Base-by-base conservation (phyloP, 2,329 filamentous ascomycete species). In the Diplodia seriata region DNA sequence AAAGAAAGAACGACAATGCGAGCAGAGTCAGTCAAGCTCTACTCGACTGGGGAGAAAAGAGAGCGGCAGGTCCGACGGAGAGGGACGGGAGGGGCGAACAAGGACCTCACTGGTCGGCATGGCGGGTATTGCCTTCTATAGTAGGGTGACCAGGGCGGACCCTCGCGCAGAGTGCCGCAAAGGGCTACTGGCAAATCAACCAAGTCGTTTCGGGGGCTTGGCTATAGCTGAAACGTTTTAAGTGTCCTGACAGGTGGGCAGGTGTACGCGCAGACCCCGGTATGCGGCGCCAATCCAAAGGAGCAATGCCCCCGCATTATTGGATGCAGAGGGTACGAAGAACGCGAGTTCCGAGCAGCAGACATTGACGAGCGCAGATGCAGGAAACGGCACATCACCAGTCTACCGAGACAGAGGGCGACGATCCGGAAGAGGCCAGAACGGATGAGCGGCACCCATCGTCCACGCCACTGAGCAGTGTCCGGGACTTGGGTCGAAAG, bases 181-280 rank as follows among this genome's bases (percentile, higher is more conserved):
- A 40, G 43, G 64, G 53, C 49, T 67, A 57, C 31, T 31, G 64
- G 53, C 43, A 59, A 43, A 59, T 40, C 54, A 38, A 23, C 64
- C 23, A 53, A 49, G 59, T 51, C 64, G 64, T 67, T 51, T 59
- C 64, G 55, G 49, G 26, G 55, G 36, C 54, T 56, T 67, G 64
- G 64, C 49, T 57, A 51, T 50, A 67, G 64, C 64, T 59, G 64
- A 67, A 59, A 67, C 64, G 54, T 56, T 29, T 67, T 59, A 63
- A 63, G 59, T 38, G 26, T 63, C 59, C 47, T 63, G 59, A 63
- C 47, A 38, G 50, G 59, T 63, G 59, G 47, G 59, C 31, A 50
- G 59, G 47, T 38, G 59, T 51, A 63, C 59, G 59, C 59, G 59
- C 59, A 63, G 12, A 51, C 47, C 59, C 59, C 47, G 38, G 47